Conservation (phyloP, 371 early-diverging fungal species). For the Saksenaea vasiformis region DNA sequence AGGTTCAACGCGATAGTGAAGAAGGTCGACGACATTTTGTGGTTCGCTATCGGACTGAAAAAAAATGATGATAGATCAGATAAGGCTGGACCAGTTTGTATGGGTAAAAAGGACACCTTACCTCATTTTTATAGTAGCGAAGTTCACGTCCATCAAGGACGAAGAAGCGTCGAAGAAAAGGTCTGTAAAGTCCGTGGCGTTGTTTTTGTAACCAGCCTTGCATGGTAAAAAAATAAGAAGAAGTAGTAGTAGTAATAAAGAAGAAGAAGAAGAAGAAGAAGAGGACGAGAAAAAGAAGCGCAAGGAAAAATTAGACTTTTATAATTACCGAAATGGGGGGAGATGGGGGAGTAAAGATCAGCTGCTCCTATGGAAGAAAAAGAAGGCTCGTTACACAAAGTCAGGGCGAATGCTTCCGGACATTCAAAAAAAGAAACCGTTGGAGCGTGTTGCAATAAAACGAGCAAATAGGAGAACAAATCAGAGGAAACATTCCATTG, state of each 20-base stretch:
- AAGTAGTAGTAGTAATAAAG: no score
- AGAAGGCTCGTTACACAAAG: not conserved
- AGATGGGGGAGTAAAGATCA: slow-evolving; percentile 1
- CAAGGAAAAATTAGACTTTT: no score
- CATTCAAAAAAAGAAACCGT: slow-evolving; percentile 3
- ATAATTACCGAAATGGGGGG: not conserved
- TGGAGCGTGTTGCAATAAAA: slow-evolving; percentile 2
- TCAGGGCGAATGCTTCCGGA: slow-evolving; percentile 3
- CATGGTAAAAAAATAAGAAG: not conserved
- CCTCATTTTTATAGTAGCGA: slow-evolving; percentile 23
- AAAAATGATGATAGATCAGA: not conserved
- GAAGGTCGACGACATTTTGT: slow-evolving; percentile 11
- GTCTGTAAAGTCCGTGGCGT: slow-evolving; percentile 38
- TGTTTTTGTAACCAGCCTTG: slow-evolving; percentile 46
- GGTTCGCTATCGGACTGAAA: slow-evolving; percentile 10
- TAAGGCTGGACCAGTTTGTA: not conserved
- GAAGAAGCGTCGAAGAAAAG: slow-evolving; percentile 24
- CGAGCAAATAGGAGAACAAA: slow-evolving; percentile 4
- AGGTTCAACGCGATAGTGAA: slow-evolving; percentile 10
- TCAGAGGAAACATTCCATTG: not conserved
- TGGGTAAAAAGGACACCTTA: not conserved
- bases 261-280: slow-evolving; percentile 1
- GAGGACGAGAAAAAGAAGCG: no score
- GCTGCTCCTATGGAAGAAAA: not conserved
- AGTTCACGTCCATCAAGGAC: slow-evolving; percentile 25